Conservation (phyloP, 495 filamentous ascomycete species). For the Trichocladium uniseriatum region DNA sequence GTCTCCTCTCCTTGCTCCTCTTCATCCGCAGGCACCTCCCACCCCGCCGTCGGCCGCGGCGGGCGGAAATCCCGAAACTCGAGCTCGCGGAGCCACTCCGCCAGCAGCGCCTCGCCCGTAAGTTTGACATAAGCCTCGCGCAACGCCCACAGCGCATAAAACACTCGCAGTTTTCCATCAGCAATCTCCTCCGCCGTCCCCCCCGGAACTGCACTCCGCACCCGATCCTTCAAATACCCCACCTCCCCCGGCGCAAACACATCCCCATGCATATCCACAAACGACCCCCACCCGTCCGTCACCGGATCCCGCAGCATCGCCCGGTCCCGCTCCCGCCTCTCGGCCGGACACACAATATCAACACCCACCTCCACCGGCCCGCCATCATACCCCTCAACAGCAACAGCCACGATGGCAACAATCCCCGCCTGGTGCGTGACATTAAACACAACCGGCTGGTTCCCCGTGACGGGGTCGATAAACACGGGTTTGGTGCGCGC, state of each 20-base stretch:
- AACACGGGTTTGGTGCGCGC: conserved; percentile 53
- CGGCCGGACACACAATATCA: conserved; percentile 67
- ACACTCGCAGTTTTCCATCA: conserved; percentile 49
- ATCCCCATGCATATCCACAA: conserved; percentile 69
- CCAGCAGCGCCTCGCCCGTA: conserved; percentile 79
- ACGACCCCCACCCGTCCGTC: conserved; percentile 51
- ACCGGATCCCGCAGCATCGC: conserved; percentile 26
- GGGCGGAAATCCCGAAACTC: conserved; percentile 32
- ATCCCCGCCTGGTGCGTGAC: conserved; percentile 80
- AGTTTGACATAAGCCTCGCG: conserved; percentile 93
- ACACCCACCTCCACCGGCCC: conserved; percentile 44
- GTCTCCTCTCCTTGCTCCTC: conserved; percentile 16
- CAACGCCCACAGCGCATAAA: conserved; percentile 83
- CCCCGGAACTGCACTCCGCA: conserved; percentile 19
- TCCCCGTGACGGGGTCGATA: conserved; percentile 19
- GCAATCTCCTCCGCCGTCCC: background rate
- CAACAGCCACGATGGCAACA: conserved; percentile 49
- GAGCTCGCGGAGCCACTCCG: conserved; percentile 60
- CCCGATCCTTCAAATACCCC: conserved; percentile 29
- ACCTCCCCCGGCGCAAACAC: conserved; percentile 52
- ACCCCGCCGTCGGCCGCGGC: conserved; percentile 20
- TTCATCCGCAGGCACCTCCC: conserved; percentile 13
- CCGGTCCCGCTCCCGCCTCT: conserved; percentile 50
- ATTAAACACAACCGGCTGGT: conserved; percentile 62
- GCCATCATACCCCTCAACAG: conserved; percentile 14